Base-by-base conservation (phyloP, 768 basidiomycete species). In the Cyclocybe aegerita region DNA sequence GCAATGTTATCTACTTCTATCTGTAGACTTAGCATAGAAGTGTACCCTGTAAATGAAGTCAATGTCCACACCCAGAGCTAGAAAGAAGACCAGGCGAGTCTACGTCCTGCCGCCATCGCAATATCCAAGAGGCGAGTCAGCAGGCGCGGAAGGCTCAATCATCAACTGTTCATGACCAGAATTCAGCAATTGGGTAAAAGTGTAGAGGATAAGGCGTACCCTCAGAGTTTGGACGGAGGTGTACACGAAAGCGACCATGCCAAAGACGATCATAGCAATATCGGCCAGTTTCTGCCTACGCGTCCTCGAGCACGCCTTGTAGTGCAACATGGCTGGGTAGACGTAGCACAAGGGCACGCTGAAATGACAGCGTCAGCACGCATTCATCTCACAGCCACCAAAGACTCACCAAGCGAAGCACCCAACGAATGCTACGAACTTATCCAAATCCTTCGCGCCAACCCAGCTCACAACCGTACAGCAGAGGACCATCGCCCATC, bases 311-410 rank as follows among this genome's bases (percentile, higher is more conserved):
- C 85, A 85, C n/a, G 88, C 88, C 69, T 81, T 88, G 71, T 92
- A 89, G 64, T 96, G 94, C 53, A 97, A 69, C 87, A 97, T 85
- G 4, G 94, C 86, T 4, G 94, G 96, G 62, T 97, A 98, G 42
- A 95, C 84, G 65, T 91, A 95, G 67, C 93, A 96, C 53, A 98
- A 72, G 7, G 96, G 96, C 7, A 97, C 86, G 60, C 94, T 96
- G 42, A 7, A 49, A 39, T 3, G 46, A 34, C 36, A 46, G 8
- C 9, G 12, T 46, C 43, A 36, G 9, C n/a, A 12, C 31, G 31
- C 10, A 42, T 8, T 23, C 38, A 23, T 12, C n/a, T 3, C 8
- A 30, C 14, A 8, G 42, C 16, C 17, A 35, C 8, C 14, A 43
- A 17, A 49, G 39, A 65, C 89, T 60, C 54, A 93, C 93, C 94